Percentiles rank a stretch among this genome's conserved stretches.
phyloP scores from a whole-genome alignment of 345 rosid genomes.

The Zanthoxylum bungeanum region DNA sequence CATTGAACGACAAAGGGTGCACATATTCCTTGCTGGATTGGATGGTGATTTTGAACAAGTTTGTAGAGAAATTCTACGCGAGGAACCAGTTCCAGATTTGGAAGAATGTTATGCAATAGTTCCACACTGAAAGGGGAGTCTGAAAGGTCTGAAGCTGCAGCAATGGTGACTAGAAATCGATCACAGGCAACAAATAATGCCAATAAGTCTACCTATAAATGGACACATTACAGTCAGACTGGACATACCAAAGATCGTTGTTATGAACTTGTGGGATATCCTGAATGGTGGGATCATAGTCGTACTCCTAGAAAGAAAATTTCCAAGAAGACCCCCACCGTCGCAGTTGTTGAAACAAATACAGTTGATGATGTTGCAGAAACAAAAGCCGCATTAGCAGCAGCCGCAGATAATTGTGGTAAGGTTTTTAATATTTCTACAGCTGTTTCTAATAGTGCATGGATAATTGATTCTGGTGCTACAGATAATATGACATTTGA shows the following conservation, averaged over 20 bases:
- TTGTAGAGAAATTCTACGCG: background rate
- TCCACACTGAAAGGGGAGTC: background rate
- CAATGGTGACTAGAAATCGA: background rate
- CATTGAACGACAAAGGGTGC: constrained; percentile 1
- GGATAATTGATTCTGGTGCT: background rate
- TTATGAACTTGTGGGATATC: background rate
- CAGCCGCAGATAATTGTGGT: background rate
- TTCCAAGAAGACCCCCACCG: background rate
- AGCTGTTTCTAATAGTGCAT: background rate
- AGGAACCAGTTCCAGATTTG: background rate
- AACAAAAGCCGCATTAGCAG: background rate
- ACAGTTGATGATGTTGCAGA: background rate
- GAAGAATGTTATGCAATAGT: background rate
- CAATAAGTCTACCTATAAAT: background rate
- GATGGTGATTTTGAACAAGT: background rate
- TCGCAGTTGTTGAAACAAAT: background rate
- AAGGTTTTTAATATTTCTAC: background rate
- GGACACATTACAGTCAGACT: background rate
- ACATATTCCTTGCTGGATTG: constrained; percentile 3
- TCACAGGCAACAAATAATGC: background rate
- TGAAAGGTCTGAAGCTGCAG: background rate
- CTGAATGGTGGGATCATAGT: background rate
- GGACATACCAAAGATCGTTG: background rate
- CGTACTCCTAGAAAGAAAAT: background rate
- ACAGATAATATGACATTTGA: background rate